Percentiles rank a stretch among this genome's conserved stretches.
These are phyloP conservation scores for Blastocystis sp. DNA, from an alignment of 352 stramenopile genomes.

Conservation along the genomic window DNA sequence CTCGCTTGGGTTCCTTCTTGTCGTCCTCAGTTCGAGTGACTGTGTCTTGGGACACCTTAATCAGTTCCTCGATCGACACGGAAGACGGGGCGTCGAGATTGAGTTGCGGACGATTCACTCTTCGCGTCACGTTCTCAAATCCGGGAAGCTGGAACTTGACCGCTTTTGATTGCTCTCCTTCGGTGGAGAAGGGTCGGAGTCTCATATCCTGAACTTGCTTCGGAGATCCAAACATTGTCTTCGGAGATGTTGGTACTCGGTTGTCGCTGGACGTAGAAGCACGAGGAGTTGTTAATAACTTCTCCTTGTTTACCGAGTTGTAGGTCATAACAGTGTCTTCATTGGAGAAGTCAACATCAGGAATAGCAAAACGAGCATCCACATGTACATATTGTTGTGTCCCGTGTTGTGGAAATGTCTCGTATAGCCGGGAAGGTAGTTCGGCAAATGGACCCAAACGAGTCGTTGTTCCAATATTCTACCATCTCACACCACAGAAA, in stretches of 20 bases:
- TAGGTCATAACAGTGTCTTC: background rate
- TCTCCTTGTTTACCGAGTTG: background rate
- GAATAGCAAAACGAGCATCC: background rate
- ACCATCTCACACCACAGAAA: too few relatives aligned
- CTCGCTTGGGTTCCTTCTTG: background rate
- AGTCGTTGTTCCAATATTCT: background rate
- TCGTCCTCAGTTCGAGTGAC: background rate
- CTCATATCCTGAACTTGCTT: too few relatives aligned
- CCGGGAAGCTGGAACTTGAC: background rate
- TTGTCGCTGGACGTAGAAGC: too few relatives aligned
- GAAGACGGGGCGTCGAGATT: background rate
- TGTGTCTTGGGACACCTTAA: background rate
- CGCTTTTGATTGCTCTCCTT: background rate
- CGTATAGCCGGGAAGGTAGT: background rate
- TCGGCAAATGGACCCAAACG: background rate
- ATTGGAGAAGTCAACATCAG: background rate
- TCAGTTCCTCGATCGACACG: background rate
- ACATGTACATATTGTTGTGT: background rate
- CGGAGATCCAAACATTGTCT: too few relatives aligned
- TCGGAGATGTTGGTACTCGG: too few relatives aligned
- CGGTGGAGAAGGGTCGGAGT: background rate
- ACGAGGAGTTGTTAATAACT: too few relatives aligned
- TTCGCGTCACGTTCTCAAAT: background rate
- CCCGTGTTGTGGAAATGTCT: background rate
- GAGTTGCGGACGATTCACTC: background rate